Conservation (phyloP, 2,329 filamentous ascomycete genomes). For the Clarireedia homoeocarpa region DNA sequence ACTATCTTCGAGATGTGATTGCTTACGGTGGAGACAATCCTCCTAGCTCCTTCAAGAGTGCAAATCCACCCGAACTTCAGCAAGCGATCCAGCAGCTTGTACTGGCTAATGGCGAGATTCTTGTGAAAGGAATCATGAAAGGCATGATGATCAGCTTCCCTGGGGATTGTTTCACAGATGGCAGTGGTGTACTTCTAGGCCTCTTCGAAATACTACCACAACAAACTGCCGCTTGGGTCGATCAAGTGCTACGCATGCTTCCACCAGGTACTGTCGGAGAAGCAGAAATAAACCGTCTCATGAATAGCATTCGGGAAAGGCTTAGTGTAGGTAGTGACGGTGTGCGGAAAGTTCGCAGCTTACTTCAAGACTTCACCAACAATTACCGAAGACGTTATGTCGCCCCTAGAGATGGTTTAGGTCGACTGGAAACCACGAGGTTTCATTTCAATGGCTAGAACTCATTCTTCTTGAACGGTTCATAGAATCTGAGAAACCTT, state of each 20-base stretch:
- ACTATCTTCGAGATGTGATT: slow-evolving; percentile 86
- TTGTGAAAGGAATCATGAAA: slow-evolving; percentile 84
- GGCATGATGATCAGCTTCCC: slow-evolving; percentile 99
- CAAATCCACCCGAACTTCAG: slow-evolving; percentile 61
- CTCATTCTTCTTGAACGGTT: neutral
- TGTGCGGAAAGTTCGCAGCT: slow-evolving; percentile 68
- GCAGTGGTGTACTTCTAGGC: slow-evolving; percentile 82
- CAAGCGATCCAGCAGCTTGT: slow-evolving; percentile 67
- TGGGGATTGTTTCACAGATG: slow-evolving; percentile 88
- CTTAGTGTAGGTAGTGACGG: slow-evolving; percentile 55
- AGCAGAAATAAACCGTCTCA: slow-evolving; percentile 71
- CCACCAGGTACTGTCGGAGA: slow-evolving; percentile 75
- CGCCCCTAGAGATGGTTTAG: slow-evolving; percentile 86
- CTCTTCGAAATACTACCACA: slow-evolving; percentile 81
- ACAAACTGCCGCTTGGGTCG: slow-evolving; percentile 75
- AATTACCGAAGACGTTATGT: slow-evolving; percentile 89
- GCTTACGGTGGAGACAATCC: slow-evolving; percentile 76
- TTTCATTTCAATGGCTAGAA: slow-evolving; percentile 62
- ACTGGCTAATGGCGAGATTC: slow-evolving; percentile 59
- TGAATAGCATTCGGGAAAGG: slow-evolving; percentile 72
- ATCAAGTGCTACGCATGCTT: slow-evolving; percentile 74
- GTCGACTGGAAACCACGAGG: slow-evolving; percentile 74
- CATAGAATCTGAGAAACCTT: neutral
- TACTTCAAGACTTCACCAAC: slow-evolving; percentile 95
- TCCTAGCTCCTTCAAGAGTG: slow-evolving; percentile 51